These are phyloP conservation scores for Thermothelomyces thermophilus DNA, from an alignment of 2,329 filamentous ascomycete species.

Conservation along the genomic window DNA sequence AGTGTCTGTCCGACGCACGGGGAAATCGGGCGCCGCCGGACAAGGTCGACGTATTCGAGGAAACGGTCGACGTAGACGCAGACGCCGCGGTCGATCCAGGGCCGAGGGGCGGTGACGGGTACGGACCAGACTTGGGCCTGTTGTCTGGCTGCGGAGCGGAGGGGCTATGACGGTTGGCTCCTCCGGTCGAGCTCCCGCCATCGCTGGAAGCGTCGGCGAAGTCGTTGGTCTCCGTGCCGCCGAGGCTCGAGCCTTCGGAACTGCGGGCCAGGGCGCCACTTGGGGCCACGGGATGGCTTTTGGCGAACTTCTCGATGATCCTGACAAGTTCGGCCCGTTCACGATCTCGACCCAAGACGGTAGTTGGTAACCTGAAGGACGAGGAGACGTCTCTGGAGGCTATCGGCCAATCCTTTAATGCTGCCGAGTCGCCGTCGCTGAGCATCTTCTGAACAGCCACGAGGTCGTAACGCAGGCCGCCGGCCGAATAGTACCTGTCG, in stretches of 20 bases:
- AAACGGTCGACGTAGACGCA: slow-evolving; percentile 40
- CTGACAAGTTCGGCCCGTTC: slow-evolving; percentile 65
- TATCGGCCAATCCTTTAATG: slow-evolving; percentile 67
- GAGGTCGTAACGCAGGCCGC: slow-evolving; percentile 77
- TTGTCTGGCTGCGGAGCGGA: slow-evolving; percentile 44
- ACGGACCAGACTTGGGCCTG: slow-evolving; percentile 34
- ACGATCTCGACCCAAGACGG: slow-evolving; percentile 71
- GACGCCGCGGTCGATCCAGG: slow-evolving; percentile 36
- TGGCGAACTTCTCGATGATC: slow-evolving; percentile 71
- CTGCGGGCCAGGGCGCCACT: slow-evolving; percentile 39
- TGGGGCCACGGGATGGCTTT: slow-evolving; percentile 49
- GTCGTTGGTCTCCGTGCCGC: slow-evolving; percentile 44
- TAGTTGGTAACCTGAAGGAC: slow-evolving; percentile 78
- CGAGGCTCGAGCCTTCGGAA: slow-evolving; percentile 49
- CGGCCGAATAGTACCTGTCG: slow-evolving; percentile 84
- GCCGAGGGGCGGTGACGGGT: slow-evolving; percentile 34
- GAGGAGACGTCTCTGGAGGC: slow-evolving; percentile 84
- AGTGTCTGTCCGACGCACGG: slow-evolving; percentile 46
- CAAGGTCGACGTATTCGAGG: slow-evolving; percentile 39
- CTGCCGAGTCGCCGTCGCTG: slow-evolving; percentile 64
- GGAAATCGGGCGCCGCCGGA: slow-evolving; percentile 32
- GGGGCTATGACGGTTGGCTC: slow-evolving; percentile 41
- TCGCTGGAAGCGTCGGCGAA: slow-evolving; percentile 52
- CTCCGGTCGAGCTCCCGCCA: slow-evolving; percentile 51
- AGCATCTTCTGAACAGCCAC: slow-evolving; percentile 66